These are phyloP conservation scores for Sarcomyxa edulis DNA, from an alignment of 768 basidiomycete species.

Conservation along the genomic window DNA sequence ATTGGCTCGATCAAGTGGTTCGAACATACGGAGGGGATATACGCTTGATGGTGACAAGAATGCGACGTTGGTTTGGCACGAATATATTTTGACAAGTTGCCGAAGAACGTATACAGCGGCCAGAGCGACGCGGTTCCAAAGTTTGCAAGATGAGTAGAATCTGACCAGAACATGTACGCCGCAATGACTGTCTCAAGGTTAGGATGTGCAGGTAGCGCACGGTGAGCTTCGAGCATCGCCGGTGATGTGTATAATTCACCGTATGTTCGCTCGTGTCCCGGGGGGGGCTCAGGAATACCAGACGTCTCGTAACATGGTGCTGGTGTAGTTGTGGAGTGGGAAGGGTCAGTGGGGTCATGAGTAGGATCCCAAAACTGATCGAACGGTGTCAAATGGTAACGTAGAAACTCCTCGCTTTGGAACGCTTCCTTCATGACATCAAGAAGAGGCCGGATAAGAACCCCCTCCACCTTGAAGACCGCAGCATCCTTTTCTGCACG, in stretches of 20 bases:
- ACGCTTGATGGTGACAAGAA: conserved; percentile 35
- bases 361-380: conserved; percentile 10
- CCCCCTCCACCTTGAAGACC: conserved; percentile 18
- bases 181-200: conserved; percentile 15
- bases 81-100: conserved; percentile 36
- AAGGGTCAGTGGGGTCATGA: background rate
- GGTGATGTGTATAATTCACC: conserved; percentile 5
- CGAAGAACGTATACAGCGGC: conserved; percentile 26
- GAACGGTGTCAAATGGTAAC: conserved; percentile 13
- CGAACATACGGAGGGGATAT: conserved; percentile 34
- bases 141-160: conserved; percentile 24
- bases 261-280: background rate
- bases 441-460: conserved; percentile 18
- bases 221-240: conserved; percentile 3
- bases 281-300: too few relatives aligned
- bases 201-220: background rate
- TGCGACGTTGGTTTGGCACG: conserved; percentile 19
- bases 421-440: conserved; percentile 16
- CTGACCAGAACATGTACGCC: conserved; percentile 23
- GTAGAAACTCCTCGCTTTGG: conserved; percentile 6
- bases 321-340: background rate
- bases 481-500: conserved; percentile 18
- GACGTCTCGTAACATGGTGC: too few relatives aligned
- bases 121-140: conserved; percentile 27
- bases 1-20: too few relatives aligned